Evolutionary conservation across 2,329 filamentous ascomycete genomes (phyloP).

Genomic region (Pseudodiploospora longispora): DNA sequence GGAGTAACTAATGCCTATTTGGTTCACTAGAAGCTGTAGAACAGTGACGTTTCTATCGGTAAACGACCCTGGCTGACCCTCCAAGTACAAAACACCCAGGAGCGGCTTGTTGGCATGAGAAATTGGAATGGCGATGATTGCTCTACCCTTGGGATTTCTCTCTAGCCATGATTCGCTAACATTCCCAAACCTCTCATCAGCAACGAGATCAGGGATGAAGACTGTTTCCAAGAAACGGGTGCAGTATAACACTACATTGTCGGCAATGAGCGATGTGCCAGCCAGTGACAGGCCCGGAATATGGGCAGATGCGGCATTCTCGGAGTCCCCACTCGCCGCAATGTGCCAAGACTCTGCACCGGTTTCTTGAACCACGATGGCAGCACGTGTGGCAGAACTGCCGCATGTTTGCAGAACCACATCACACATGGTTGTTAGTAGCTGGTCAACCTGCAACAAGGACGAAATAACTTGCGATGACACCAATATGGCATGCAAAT

Average conservation of each 20-base stretch:
- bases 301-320: slow-evolving; percentile 59
- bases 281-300: slow-evolving; percentile 56
- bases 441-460: slow-evolving; percentile 64
- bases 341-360: slow-evolving; percentile 59
- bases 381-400: slow-evolving; percentile 59
- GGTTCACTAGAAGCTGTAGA: slow-evolving; percentile 64
- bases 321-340: slow-evolving; percentile 64
- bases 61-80: slow-evolving; percentile 66
- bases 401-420: slow-evolving; percentile 74
- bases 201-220: slow-evolving; percentile 64
- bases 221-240: slow-evolving; percentile 68
- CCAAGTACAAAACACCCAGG: slow-evolving; percentile 67
- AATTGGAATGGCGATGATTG: slow-evolving; percentile 74
- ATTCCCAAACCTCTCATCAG: slow-evolving; percentile 71
- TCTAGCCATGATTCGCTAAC: slow-evolving; percentile 62
- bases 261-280: slow-evolving; percentile 60
- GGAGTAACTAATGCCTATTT: slow-evolving; percentile 66
- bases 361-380: slow-evolving; percentile 65
- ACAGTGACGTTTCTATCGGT: slow-evolving; percentile 65
- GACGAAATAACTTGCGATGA: slow-evolving; percentile 75
- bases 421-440: slow-evolving; percentile 73
- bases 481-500: slow-evolving; percentile 68
- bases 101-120: slow-evolving; percentile 62
- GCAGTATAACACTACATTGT: slow-evolving; percentile 70
- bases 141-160: slow-evolving; percentile 60